Base-by-base conservation (phyloP, 176 grass and related monocot genomes). In the Bothriochloa decipiens region DNA sequence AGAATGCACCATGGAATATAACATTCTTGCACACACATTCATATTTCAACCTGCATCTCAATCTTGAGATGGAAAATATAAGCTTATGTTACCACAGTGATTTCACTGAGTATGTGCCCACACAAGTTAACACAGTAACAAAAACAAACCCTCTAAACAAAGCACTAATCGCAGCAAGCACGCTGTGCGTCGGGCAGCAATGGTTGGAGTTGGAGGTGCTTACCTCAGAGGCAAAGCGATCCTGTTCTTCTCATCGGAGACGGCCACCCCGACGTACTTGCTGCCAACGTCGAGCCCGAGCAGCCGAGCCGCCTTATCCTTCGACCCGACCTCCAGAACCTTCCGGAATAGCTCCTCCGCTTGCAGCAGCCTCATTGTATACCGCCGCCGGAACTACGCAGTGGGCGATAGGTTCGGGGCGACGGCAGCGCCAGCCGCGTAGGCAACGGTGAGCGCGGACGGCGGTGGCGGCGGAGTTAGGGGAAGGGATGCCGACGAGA, bases 211-310 rank as follows among this genome's bases (percentile, higher is more conserved):
- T n/a, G n/a, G n/a, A n/a, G n/a, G 39, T 9, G 32, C 75, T 78
- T 80, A 97, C 95, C 92, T 90, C 25, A 91, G 85, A 86, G 95
- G 92, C 70, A 86, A 80, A 20, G 92, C 87, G 63, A 93, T 90
- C 85, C 80, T 83, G 29, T 93, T 93, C 63, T 84, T 28, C 18
- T 52, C 75, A 77, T 95, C 92, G 46, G 95, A 98, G 80, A 95
- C 72, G 7, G 91, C 92, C 72, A 97, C 52, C 29, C 92, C 92
- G 8, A 97, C 92, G 86, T 95, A 95, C 76, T 95, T 95, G 35
- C 87, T 83, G 2, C 95, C 95, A 8, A 97, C 95, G 81, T 97
- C 92, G 64, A 97, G 88, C 80, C 95, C 92, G 15, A 97, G 89
- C 63, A 97, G 85, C 27, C 85, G 87, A 13, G 71, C 12, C 47